Evolutionary conservation across 495 filamentous ascomycete species (phyloP), one percentile per base, ranked within the genome.

Genomic region (Talaromyces liani): DNA sequence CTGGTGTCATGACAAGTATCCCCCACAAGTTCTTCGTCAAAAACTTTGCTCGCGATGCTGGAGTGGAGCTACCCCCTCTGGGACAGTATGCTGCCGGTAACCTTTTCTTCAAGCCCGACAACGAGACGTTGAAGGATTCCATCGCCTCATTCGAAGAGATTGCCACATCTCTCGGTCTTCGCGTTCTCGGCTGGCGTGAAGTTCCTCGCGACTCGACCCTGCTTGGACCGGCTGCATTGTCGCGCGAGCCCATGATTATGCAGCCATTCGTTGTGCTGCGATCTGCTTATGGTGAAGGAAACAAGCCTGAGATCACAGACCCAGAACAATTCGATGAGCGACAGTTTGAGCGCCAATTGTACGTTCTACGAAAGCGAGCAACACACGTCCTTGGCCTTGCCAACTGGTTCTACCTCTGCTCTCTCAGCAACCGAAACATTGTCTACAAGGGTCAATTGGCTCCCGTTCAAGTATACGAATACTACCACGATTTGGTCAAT

Each of bases 321-420:
- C 83, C 84, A 27, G 86, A 91, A 62, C 74, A 83, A 65, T 97
- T 93, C 75, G 90, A 97, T 75, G 88, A 91, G 70, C 84, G 84
- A 68, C 83, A 84, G 41, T 99, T 99, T 74, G 95, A 98, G 75
- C 83, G 89, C 56, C 94, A 99, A 75, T 83, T 99, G 49, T 99
- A 93, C 72, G 82, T 99, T 61, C 83, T 99, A 60, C 88, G 94
- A 65, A 99, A 99, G 85, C 88, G 92, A 66, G 89, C 91, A 22
- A 97, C 93, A 9, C 92, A 97, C 76, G 87, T 90, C 64, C 93
- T 97, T 72, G 94, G 95, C 51, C 82, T 97, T 20, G 91, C 94
- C 75, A 98, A 97, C 73, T 99, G 94, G 94, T 99, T 97, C 82
- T 99, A 99, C 73, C 80, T 98, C 53, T 98, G 93, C 83, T 97